Percentiles rank a stretch among this genome's conserved stretches.
phyloP scores from a whole-genome alignment of 225 moss, liverwort and hornwort species.

The Pseudisothecium myosuroides region DNA sequence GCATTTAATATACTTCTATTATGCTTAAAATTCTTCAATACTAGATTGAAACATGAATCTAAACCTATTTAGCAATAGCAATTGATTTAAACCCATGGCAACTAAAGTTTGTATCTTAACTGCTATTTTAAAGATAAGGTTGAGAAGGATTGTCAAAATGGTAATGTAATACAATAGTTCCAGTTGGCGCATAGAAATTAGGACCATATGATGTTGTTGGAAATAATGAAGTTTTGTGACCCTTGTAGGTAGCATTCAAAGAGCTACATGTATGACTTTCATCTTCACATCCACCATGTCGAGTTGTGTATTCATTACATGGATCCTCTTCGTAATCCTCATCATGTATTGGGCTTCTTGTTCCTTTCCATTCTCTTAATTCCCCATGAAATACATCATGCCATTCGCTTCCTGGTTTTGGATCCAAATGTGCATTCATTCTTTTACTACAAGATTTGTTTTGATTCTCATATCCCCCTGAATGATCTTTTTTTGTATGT shows the following conservation, averaged over 20 bases:
- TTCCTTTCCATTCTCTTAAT: constrained; percentile 1
- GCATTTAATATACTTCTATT: neutral
- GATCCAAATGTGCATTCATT: neutral
- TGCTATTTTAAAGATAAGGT: neutral
- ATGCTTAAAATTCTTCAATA: neutral
- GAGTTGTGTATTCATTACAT: neutral
- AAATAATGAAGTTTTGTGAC: neutral
- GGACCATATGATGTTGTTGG: constrained; percentile 3
- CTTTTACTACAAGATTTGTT: neutral
- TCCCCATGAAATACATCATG: neutral
- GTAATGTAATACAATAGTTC: neutral
- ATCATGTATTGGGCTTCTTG: neutral
- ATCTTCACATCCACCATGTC: neutral
- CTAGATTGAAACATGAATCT: neutral
- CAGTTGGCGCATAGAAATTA: neutral
- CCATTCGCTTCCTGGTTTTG: neutral
- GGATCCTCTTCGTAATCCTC: neutral
- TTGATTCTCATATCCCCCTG: neutral
- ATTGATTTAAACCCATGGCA: neutral
- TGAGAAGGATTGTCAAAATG: neutral
- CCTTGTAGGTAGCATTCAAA: neutral
- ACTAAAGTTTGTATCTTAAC: neutral
- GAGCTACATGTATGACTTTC: neutral
- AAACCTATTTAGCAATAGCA: neutral
- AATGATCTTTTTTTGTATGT: neutral